These are phyloP conservation scores for Chlorella ohadii DNA, from an alignment of 139 green algal species.

Conservation along the genomic window DNA sequence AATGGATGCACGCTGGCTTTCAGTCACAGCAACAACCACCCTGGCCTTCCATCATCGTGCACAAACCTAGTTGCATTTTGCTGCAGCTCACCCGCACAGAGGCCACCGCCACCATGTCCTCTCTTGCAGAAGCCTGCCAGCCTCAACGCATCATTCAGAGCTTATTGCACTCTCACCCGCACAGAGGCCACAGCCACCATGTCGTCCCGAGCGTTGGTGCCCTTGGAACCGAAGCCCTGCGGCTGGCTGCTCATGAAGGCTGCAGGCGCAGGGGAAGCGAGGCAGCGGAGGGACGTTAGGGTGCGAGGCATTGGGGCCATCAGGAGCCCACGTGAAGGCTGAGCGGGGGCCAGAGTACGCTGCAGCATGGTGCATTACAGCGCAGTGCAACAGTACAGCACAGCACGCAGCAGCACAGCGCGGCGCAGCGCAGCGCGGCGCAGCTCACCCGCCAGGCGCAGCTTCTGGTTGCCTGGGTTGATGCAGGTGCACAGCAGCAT, in stretches of 20 bases:
- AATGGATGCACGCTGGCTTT: too few species aligned
- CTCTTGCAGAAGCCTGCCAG: too few species aligned
- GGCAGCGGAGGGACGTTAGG: too few species aligned
- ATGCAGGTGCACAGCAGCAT: conserved; percentile 48
- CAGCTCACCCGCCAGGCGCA: conserved; percentile 11
- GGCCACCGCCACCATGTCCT: too few species aligned
- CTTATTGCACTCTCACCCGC: background rate
- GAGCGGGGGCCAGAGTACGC: too few species aligned
- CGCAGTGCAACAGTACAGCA: background rate
- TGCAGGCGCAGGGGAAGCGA: background rate
- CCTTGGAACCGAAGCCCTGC: conserved; percentile 9
- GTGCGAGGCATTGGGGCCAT: too few species aligned
- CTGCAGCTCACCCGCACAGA: too few species aligned
- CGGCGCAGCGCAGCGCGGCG: background rate
- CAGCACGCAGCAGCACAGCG: background rate
- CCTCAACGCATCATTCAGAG: too few species aligned
- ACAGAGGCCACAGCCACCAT: conserved; percentile 11
- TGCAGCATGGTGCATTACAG: background rate
- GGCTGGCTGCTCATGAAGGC: conserved; percentile 22
- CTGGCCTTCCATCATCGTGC: too few species aligned
- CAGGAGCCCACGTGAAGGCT: too few species aligned
- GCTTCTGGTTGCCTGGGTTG: conserved; percentile 1
- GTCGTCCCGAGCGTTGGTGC: background rate
- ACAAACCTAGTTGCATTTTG: too few species aligned
- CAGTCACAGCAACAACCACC: too few species aligned